Conservation (phyloP, 2,329 filamentous ascomycete species). For the Didymella glomerata region DNA sequence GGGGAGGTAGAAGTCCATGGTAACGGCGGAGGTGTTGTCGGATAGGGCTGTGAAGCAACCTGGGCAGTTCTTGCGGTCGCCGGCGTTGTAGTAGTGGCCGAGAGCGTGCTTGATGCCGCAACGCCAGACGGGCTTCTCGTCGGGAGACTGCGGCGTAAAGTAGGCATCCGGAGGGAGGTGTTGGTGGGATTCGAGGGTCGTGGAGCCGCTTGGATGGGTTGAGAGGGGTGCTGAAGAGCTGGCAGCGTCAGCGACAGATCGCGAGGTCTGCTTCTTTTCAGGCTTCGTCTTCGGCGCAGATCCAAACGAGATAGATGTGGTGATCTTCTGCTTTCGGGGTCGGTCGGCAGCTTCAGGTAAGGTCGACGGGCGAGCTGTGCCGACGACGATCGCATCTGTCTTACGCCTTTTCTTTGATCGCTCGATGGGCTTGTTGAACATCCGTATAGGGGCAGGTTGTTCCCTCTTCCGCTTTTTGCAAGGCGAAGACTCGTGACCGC, state of each 20-base stretch:
- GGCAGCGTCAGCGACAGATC: background rate
- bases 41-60: background rate
- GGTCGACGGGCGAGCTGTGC: background rate
- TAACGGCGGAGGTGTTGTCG: background rate
- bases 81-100: background rate
- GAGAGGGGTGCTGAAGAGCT: background rate
- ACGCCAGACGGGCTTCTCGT: background rate
- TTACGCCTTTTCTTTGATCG: background rate
- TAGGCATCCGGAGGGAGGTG: background rate
- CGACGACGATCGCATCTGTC: background rate
- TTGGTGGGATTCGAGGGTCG: background rate
- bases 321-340: background rate
- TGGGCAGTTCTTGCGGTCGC: background rate
- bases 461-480: background rate
- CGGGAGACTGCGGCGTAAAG: background rate
- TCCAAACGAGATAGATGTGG: background rate
- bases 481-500: background rate
- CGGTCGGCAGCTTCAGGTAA: background rate
- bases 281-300: background rate
- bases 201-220: background rate
- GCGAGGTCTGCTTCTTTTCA: background rate
- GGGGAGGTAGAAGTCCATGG: background rate
- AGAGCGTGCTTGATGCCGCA: background rate
- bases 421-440: background rate
- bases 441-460: background rate